Evolutionary conservation across 2,329 filamentous ascomycete species (phyloP), one percentile per base, ranked within the genome.

Genomic region (Stemphylium lycopersici): DNA sequence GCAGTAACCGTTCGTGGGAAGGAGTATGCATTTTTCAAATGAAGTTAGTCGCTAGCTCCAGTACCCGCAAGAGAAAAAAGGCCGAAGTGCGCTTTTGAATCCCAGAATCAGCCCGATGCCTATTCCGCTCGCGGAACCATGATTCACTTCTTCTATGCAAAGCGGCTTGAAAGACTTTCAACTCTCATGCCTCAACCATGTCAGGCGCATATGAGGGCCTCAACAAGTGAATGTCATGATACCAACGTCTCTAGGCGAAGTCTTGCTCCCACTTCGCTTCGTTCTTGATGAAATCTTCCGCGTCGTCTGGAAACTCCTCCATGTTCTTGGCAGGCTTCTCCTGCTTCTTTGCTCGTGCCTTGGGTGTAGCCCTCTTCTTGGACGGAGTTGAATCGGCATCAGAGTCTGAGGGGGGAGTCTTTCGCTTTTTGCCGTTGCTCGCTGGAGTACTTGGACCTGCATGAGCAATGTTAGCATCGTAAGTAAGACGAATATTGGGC

Each of bases 281-380:
- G 1, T n/a, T 11, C 37, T 58, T 58, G 37, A 61, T 61, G 55
- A 65, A 65, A 1, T 48, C 55, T 0, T 54, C 52, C 5, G 56
- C 55, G 3, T 61, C 62, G 1, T 42, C 36, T 2, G 61, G 56
- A 12, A 66, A 37, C 2, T 40, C 22, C 2, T 59, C 48, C 10
- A 29, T 41, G 22, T 36, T 22, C 8, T 57, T 51, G 0, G 22
- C 8, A 0, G 38, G 26, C 5, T 16, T 47, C 34, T 50, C 45
- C 7, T 26, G 20, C 52, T 67, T 65, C 54, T 62, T 62, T 1
- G 11, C 52, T 5, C 7, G 7, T 10, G 52, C 34, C 59, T 66
- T 69, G 1, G 59, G 44, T 0, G 52, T 58, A 3, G 51, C 39
- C 48, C 62, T 64, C n/a, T 68, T 71, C 62, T 68, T 59, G 58